Evolutionary conservation across 129 eudicot genomes (phyloP), one percentile per base, ranked within the genome.

Genomic region (Apium graveolens): DNA sequence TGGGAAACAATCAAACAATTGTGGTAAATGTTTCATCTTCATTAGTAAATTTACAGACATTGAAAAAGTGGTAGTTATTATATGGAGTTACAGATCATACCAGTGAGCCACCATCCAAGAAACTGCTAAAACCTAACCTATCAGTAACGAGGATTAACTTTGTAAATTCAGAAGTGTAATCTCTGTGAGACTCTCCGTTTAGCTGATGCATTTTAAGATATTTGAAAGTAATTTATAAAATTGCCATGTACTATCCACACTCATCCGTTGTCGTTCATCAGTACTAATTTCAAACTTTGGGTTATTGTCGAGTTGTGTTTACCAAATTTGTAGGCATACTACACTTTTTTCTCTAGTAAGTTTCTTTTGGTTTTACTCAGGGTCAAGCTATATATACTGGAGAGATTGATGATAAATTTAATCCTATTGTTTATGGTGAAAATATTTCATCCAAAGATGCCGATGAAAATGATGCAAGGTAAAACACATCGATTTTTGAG

Each of bases 401-500:
- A 13, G 82, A 86, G 74, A 79, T 55, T 29, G 42, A 82, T 75
- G 45, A 76, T 49, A 63, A 77, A 70, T 86, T 81, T 76, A 75
- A 81, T 63, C 87, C 87, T n/a, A 35, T 88, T 20, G 91, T 83
- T 43, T 78, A 82, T 53, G 87, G 91, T 17, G 89, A 81, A 83
- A 87, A 88, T 21, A 83, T 88, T 5, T 83, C 60, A 62, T 81
- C 87, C 53, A 65, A 24, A 48, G 89, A 80, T 75, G 86, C 86
- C 42, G 79, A 86, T 57, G 85, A 75, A 74, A 57, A 74, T 16
- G 75, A 83, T 74, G 89, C 87, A 76, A 86, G 89, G 89, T 86
- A 68, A 79, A 75, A 73, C 38, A 75, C 70, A 43, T 73, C 75
- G 35, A 53, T 27, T 17, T 11, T 12, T 80, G 11, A 26, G 14